phyloP scores from a whole-genome alignment of 441 rosid genomes.

The Hura crepitans region DNA sequence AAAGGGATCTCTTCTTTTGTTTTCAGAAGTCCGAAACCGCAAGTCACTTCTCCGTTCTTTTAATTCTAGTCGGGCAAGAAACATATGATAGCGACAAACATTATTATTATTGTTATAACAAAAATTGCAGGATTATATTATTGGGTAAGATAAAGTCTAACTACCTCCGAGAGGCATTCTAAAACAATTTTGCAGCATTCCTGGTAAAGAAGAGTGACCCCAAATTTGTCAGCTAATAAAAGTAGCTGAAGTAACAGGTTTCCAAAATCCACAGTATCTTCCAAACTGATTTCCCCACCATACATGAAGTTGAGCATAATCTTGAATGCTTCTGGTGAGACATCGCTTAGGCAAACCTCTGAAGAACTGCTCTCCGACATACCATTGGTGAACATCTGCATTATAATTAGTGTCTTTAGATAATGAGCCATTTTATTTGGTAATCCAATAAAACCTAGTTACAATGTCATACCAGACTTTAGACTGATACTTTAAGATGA shows the following conservation, averaged over 20 bases:
- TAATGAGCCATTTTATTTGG: slow-evolving; percentile 13
- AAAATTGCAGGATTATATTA: slow-evolving; percentile 16
- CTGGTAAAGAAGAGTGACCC: slow-evolving; percentile 77
- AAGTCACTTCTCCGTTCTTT: slow-evolving; percentile 63
- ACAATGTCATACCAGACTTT: slow-evolving; percentile 1
- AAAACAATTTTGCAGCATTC: slow-evolving; percentile 92
- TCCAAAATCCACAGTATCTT: slow-evolving; percentile 55
- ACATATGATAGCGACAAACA: slow-evolving; percentile 38
- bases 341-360: slow-evolving; percentile 62
- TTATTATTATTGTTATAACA: slow-evolving; percentile 18
- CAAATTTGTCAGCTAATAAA: slow-evolving; percentile 82
- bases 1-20: slow-evolving; percentile 61
- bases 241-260: slow-evolving; percentile 79
- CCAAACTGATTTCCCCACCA: slow-evolving; percentile 63
- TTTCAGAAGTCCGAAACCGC: slow-evolving; percentile 66
- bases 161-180: slow-evolving; percentile 94
- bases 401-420: slow-evolving; percentile 23
- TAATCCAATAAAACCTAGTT: slow-evolving; percentile 3
- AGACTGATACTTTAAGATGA: background rate
- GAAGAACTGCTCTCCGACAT: slow-evolving; percentile 84
- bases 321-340: slow-evolving; percentile 63
- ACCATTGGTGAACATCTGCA: slow-evolving; percentile 98
- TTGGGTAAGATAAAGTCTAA: slow-evolving; percentile 24
- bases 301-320: slow-evolving; percentile 87
- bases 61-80: slow-evolving; percentile 46